Conservation (phyloP, 805 yeast genomes). For the Tetrapisispora namnaoensis region DNA sequence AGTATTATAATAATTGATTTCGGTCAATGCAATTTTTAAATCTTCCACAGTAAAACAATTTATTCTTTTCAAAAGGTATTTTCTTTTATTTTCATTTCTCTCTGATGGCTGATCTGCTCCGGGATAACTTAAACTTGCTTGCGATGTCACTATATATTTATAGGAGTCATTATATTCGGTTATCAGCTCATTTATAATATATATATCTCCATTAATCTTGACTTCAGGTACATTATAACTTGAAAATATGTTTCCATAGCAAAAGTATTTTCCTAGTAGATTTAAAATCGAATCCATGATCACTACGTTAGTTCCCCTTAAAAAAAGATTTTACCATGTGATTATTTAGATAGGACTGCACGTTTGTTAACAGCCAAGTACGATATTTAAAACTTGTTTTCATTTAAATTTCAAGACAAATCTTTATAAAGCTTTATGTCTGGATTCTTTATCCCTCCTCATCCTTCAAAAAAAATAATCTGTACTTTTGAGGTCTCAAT, state of each 20-base stretch:
- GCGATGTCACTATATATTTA: slow-evolving; percentile 49
- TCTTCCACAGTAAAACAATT: slow-evolving; percentile 69
- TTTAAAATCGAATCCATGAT: neutral
- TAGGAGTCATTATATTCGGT: slow-evolving; percentile 90
- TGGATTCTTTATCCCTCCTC: no score
- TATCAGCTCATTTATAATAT: slow-evolving; percentile 56
- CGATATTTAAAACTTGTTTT: no score
- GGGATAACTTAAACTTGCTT: neutral
- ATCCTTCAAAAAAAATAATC: no score
- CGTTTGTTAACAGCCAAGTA: no score
- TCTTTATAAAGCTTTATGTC: no score
- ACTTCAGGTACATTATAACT: slow-evolving; percentile 41
- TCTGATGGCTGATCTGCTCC: neutral
- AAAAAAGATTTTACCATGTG: neutral
- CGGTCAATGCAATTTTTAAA: slow-evolving; percentile 67
- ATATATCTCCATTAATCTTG: slow-evolving; percentile 48
- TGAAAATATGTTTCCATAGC: neutral
- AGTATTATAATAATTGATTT: slow-evolving; percentile 63
- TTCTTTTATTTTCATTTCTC: slow-evolving; percentile 16
- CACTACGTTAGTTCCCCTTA: neutral
- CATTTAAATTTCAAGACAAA: no score
- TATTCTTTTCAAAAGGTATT: slow-evolving; percentile 74
- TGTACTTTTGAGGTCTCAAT: no score
- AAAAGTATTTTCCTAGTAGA: neutral
- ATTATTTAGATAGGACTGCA: no score